Conservation (phyloP, 2,329 filamentous ascomycete species). For the Cladophialophora immunda region DNA sequence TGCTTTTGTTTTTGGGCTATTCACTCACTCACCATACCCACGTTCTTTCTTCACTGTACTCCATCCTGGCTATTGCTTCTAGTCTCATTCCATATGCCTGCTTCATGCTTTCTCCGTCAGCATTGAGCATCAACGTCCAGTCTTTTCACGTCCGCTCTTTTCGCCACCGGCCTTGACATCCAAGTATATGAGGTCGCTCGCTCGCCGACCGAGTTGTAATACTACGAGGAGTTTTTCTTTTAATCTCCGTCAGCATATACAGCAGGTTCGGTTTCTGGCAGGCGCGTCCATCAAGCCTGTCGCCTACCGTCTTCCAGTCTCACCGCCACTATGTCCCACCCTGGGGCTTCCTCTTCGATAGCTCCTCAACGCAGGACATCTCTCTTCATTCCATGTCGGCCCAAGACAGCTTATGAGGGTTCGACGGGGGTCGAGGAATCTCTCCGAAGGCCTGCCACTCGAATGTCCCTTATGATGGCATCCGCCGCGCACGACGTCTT, state of each 20-base stretch:
- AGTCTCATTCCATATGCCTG: constrained; percentile 10
- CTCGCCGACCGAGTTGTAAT: background rate
- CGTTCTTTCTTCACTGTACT: constrained; percentile 14
- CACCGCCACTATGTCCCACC: constrained; percentile 31
- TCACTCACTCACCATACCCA: background rate
- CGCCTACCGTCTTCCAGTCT: constrained; percentile 1
- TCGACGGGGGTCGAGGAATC: constrained; percentile 15
- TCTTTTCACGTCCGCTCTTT: constrained; percentile 2
- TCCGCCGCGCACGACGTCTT: constrained; percentile 26
- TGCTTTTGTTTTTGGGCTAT: constrained; percentile 5
- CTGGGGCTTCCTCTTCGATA: constrained; percentile 41
- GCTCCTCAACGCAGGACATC: constrained; percentile 50
- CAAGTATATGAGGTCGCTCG: background rate
- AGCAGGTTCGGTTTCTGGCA: background rate
- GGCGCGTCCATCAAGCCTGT: constrained; percentile 4
- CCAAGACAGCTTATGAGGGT: constrained; percentile 45
- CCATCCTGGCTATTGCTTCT: constrained; percentile 3
- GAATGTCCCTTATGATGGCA: constrained; percentile 31
- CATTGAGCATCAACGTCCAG: background rate
- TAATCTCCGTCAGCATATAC: constrained; percentile 1
- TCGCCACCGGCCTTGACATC: constrained; percentile 13
- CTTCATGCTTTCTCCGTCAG: constrained; percentile 12
- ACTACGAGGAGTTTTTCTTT: background rate
- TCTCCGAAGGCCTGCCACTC: constrained; percentile 24
- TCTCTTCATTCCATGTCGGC: constrained; percentile 48